A percentile compares a stretch with the other conserved stretches of the same genome.
phyloP scores from a whole-genome alignment of 2,329 filamentous ascomycete species.

The Pseudocercospora crystallina region DNA sequence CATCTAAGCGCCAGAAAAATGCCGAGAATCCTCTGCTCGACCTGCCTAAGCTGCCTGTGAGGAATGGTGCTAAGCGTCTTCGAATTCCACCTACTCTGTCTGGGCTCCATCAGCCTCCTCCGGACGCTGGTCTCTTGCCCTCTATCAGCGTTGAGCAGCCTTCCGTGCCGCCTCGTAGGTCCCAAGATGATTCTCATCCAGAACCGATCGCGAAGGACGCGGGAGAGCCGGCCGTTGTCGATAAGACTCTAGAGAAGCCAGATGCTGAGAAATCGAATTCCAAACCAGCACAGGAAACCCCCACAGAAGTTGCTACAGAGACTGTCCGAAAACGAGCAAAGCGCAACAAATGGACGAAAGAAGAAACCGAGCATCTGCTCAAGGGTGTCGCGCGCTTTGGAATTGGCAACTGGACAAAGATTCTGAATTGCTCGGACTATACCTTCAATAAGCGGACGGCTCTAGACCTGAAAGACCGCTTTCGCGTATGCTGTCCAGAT shows the following conservation, averaged over 20 bases:
- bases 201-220: too few relatives aligned
- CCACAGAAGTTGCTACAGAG: slow-evolving; percentile 31
- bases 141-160: slow-evolving; percentile 49
- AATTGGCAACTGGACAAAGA: slow-evolving; percentile 65
- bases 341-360: slow-evolving; percentile 60
- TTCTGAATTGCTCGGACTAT: slow-evolving; percentile 57
- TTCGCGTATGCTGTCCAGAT: slow-evolving; percentile 33
- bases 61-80: slow-evolving; percentile 33
- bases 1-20: slow-evolving; percentile 28
- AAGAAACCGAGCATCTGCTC: slow-evolving; percentile 59
- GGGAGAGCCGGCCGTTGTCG: too few relatives aligned
- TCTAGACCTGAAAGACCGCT: slow-evolving; percentile 63
- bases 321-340: slow-evolving; percentile 27
- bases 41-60: slow-evolving; percentile 40
- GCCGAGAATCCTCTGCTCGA: slow-evolving; percentile 22
- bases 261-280: too few relatives aligned
- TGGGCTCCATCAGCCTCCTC: slow-evolving; percentile 63
- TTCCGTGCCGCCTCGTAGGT: slow-evolving; percentile 14
- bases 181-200: not conserved
- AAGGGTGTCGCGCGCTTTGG: slow-evolving; percentile 61
- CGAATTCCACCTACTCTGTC: slow-evolving; percentile 54
- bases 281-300: not conserved
- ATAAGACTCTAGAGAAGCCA: too few relatives aligned
- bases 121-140: slow-evolving; percentile 60
- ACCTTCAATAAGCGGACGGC: slow-evolving; percentile 59